Percentiles rank a stretch among this genome's conserved stretches.
Evolutionary conservation across 1,284 basidiomycete genomes (phyloP).

Genomic region (Gymnopus androsaceus): DNA sequence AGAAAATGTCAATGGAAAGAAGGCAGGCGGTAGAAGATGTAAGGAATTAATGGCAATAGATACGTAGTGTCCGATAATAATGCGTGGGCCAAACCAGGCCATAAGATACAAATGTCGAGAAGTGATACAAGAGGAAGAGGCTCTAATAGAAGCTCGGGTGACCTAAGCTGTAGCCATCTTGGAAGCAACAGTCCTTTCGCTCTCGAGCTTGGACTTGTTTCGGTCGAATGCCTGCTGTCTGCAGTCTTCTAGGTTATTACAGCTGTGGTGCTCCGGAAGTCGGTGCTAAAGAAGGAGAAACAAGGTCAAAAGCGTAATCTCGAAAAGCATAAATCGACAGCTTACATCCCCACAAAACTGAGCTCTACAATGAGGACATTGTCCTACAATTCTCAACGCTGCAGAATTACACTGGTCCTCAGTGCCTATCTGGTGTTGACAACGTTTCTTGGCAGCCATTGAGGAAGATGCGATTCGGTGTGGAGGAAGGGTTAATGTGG

Average conservation of each 20-base stretch:
- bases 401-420: constrained; percentile 73
- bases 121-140: constrained; percentile 9
- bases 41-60: not conserved
- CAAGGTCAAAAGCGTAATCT: constrained; percentile 17
- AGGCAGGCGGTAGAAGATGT: too few species aligned
- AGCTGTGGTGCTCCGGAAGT: constrained; percentile 80
- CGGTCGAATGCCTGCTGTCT: constrained; percentile 81
- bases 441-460: constrained; percentile 84
- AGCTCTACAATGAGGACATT: constrained; percentile 75
- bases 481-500: not conserved
- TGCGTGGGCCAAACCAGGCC: too few species aligned
- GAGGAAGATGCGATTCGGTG: constrained; percentile 20
- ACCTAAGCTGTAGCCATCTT: constrained; percentile 79
- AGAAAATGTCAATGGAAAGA: too few species aligned
- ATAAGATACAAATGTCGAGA: too few species aligned
- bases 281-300: constrained; percentile 60
- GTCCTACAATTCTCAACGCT: constrained; percentile 77
- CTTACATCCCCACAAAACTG: constrained; percentile 79
- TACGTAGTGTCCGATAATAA: constrained; percentile 1
- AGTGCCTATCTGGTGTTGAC: constrained; percentile 68
- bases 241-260: constrained; percentile 78
- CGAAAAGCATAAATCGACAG: constrained; percentile 22
- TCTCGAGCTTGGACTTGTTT: constrained; percentile 84
- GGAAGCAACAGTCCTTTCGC: constrained; percentile 80
- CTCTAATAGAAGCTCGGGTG: constrained; percentile 17